Evolutionary conservation across 202 grass and related monocot genomes (phyloP).

Genomic region (Sporobolus alterniflorus): DNA sequence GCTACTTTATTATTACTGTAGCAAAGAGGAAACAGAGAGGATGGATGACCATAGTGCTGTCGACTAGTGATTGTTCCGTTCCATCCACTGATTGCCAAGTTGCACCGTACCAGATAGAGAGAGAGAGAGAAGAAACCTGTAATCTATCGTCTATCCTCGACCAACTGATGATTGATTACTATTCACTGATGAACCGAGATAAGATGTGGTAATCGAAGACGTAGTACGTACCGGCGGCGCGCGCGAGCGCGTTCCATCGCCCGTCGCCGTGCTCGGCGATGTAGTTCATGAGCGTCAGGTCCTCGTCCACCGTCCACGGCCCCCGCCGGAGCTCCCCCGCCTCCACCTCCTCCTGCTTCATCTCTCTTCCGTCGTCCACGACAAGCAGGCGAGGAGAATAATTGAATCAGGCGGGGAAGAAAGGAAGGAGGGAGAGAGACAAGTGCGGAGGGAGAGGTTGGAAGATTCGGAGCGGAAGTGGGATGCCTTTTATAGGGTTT

Average conservation of each 20-base stretch:
- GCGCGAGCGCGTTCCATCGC: constrained; percentile 55
- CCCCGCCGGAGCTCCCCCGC: constrained; percentile 33
- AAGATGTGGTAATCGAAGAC: no score
- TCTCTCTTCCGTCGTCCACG: no score
- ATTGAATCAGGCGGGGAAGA: background rate
- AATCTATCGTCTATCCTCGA: no score
- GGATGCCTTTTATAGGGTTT: constrained; percentile 48
- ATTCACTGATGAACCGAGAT: background rate
- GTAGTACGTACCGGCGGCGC: constrained; percentile 42
- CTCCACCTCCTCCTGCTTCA: background rate
- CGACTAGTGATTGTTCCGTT: background rate
- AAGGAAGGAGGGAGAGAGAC: background rate
- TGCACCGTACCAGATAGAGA: no score
- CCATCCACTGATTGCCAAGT: background rate
- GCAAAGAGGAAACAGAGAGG: no score
- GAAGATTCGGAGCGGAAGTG: constrained; percentile 22
- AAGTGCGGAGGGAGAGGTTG: background rate
- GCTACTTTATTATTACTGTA: no score
- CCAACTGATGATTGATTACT: no score
- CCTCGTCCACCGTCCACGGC: constrained; percentile 69
- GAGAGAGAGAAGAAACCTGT: no score
- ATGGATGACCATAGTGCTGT: no score
- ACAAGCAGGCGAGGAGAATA: background rate
- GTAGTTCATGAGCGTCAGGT: constrained; percentile 61
- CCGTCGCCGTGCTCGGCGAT: constrained; percentile 60